Percentiles rank a stretch among this genome's conserved stretches.
phyloP scores from a whole-genome alignment of 2,329 filamentous ascomycete species.

The Neonectria coccinea region DNA sequence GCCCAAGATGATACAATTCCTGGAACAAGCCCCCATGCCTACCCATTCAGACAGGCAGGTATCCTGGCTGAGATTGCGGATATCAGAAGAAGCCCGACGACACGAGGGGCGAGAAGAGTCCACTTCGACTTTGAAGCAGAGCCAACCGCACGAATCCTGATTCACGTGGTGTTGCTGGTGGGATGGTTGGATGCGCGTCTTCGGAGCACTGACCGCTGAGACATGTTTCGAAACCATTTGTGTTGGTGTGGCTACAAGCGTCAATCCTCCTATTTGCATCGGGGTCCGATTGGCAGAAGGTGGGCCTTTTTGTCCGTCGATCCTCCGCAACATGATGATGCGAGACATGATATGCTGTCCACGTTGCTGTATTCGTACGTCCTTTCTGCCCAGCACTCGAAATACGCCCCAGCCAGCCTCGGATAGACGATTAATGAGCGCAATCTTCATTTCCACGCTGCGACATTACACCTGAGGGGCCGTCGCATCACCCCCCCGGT shows the following conservation, averaged over 20 bases:
- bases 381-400: neutral
- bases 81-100: neutral
- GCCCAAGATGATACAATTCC: neutral
- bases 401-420: neutral
- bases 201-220: slow-evolving; percentile 5
- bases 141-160: neutral
- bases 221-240: slow-evolving; percentile 10
- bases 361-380: neutral
- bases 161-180: slow-evolving; percentile 2
- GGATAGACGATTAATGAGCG: slow-evolving; percentile 1
- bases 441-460: slow-evolving; percentile 3
- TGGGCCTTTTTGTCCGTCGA: neutral
- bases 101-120: neutral
- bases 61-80: neutral
- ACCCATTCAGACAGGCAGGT: neutral
- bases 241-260: too few species aligned
- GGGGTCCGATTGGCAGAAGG: neutral
- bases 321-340: slow-evolving; percentile 1
- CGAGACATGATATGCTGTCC: neutral
- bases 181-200: slow-evolving; percentile 5
- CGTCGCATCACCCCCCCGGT: slow-evolving; percentile 10
- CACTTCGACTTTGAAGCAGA: neutral
- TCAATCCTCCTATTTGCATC: neutral
- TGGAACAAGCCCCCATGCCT: neutral
- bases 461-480: neutral